Evolutionary conservation across 2,329 filamentous ascomycete genomes (phyloP).

Genomic region (Exophiala spinifera): DNA sequence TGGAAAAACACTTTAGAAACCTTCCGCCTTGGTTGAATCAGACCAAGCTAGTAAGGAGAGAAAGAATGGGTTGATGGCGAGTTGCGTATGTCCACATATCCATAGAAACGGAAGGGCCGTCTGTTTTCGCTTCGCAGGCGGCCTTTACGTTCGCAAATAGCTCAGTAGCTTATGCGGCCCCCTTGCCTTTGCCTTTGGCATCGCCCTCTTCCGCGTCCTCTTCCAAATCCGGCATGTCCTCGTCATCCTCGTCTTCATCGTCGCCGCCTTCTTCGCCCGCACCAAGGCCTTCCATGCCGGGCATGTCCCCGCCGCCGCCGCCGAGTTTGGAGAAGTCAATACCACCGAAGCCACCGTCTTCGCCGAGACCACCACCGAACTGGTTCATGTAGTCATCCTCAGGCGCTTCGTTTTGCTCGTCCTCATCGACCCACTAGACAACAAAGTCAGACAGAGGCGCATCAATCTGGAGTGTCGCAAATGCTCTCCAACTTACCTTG

Average conservation of each 20-base stretch:
- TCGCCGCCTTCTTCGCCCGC: conserved; percentile 49
- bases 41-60: no score
- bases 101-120: no score
- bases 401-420: conserved; percentile 88
- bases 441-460: background rate
- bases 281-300: conserved; percentile 36
- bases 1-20: no score
- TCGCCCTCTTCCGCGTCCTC: conserved; percentile 43
- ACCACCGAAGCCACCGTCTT: conserved; percentile 48
- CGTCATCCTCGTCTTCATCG: conserved; percentile 51
- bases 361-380: conserved; percentile 54
- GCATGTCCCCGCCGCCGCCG: conserved; percentile 51
- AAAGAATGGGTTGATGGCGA: no score
- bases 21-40: no score
- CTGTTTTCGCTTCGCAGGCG: no score
- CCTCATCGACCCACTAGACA: conserved; percentile 84
- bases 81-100: no score
- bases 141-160: no score
- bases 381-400: conserved; percentile 67
- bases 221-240: conserved; percentile 32
- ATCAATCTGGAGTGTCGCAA: background rate
- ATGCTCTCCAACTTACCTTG: conserved; percentile 59
- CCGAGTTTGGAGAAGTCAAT: conserved; percentile 94
- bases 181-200: conserved; percentile 31
- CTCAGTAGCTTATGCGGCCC: conserved; percentile 5